These are phyloP conservation scores for Dalbergia oliveri DNA, from an alignment of 306 rosid genomes.

Conservation along the genomic window DNA sequence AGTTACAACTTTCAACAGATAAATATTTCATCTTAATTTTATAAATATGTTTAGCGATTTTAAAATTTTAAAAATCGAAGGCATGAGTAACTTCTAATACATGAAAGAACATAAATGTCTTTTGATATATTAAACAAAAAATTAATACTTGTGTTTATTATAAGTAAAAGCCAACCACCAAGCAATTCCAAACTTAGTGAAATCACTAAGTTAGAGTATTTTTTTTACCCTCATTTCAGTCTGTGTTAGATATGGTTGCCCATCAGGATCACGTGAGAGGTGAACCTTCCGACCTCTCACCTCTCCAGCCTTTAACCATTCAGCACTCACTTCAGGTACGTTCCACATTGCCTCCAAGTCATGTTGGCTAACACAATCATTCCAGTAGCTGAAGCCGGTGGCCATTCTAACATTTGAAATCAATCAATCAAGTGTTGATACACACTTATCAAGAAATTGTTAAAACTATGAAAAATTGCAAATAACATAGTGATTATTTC, in stretches of 20 bases:
- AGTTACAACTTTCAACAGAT: not conserved
- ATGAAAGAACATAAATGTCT: not conserved
- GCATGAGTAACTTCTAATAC: slow-evolving; percentile 6
- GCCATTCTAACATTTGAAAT: slow-evolving; percentile 58
- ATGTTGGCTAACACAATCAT: slow-evolving; percentile 70
- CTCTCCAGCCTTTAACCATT: slow-evolving; percentile 93
- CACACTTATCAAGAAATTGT: not conserved
- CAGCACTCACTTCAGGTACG: slow-evolving; percentile 66
- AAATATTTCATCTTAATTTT: slow-evolving; percentile 9
- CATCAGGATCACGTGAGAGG: slow-evolving; percentile 94
- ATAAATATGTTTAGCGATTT: not conserved
- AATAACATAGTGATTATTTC: not conserved
- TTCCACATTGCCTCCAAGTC: slow-evolving; percentile 92
- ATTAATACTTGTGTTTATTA: not conserved
- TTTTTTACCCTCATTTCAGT: slow-evolving; percentile 86
- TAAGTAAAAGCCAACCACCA: slow-evolving; percentile 23
- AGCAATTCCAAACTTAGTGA: slow-evolving; percentile 9
- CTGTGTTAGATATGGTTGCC: slow-evolving; percentile 86
- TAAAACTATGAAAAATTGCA: not conserved
- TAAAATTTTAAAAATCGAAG: not conserved
- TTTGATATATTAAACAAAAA: not conserved
- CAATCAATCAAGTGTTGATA: slow-evolving; percentile 15
- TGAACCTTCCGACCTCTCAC: slow-evolving; percentile 71
- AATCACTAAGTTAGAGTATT: slow-evolving; percentile 10
- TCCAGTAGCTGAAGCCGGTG: slow-evolving; percentile 70